phyloP scores from a whole-genome alignment of 139 green algal genomes.

The Volvox africanus region DNA sequence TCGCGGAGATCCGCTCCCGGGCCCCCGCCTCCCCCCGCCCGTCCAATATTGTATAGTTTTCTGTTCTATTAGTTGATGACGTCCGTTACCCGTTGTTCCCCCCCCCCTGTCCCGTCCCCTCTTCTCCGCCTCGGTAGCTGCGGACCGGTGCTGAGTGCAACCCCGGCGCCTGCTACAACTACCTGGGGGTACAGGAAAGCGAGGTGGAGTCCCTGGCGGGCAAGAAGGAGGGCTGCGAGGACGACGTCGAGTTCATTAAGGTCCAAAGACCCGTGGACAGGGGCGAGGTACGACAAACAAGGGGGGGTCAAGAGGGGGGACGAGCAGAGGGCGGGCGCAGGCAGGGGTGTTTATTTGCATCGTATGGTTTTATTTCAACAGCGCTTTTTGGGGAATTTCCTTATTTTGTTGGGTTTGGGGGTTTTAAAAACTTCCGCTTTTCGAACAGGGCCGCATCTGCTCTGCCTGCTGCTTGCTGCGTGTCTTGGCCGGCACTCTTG shows the following conservation, averaged over 20 bases:
- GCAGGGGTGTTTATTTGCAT: no score
- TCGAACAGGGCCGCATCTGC: no score
- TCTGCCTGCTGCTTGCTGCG: no score
- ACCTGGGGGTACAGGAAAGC: conserved; percentile 65
- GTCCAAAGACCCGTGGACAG: conserved; percentile 59
- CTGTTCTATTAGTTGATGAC: no score
- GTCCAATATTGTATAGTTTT: not conserved
- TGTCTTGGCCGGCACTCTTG: no score
- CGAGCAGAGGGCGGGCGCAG: not conserved
- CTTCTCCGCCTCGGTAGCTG: not conserved
- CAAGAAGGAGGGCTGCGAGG: conserved; percentile 80
- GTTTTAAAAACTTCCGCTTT: no score
- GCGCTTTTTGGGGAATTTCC: no score
- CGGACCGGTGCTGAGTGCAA: conserved; percentile 82
- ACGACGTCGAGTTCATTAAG: conserved; percentile 78
- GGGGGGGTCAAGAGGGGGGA: not conserved
- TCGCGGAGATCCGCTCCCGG: no score
- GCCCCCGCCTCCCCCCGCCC: no score
- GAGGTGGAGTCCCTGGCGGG: conserved; percentile 77
- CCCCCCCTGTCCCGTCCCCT: not conserved
- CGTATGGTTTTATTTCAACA: no score
- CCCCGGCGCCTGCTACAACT: conserved; percentile 77
- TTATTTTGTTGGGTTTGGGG: no score
- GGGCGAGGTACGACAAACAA: not conserved
- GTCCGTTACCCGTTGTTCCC: no score